phyloP scores from a whole-genome alignment of 2,329 filamentous ascomycete genomes.

The Penicillium sp. region DNA sequence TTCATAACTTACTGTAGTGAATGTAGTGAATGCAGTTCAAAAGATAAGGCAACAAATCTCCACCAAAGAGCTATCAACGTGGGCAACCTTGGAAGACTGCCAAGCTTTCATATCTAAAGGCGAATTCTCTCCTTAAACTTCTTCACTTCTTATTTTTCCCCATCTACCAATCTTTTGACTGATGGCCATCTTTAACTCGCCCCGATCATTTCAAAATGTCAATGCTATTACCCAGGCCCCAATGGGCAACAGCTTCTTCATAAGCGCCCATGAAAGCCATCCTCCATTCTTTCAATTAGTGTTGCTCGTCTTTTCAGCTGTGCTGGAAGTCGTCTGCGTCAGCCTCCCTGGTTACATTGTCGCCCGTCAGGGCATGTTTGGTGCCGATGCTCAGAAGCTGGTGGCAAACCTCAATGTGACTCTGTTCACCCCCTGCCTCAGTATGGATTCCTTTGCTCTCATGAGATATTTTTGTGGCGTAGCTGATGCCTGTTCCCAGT shows the following conservation, averaged over 20 bases:
- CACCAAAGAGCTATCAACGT: constrained; percentile 10
- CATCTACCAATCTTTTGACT: constrained; percentile 7
- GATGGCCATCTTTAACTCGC: constrained; percentile 49
- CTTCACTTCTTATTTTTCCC: neutral
- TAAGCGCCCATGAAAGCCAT: constrained; percentile 41
- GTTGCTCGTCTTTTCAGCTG: constrained; percentile 88
- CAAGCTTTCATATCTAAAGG: neutral
- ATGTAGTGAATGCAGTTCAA: neutral
- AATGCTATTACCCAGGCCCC: constrained; percentile 34
- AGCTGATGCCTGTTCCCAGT: constrained; percentile 54
- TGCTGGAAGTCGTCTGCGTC: constrained; percentile 92
- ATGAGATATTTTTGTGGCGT: neutral
- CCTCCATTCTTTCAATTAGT: constrained; percentile 61
- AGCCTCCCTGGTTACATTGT: constrained; percentile 92
- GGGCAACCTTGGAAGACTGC: constrained; percentile 3
- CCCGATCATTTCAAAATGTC: constrained; percentile 50
- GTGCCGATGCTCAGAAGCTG: constrained; percentile 94
- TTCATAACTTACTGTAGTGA: neutral
- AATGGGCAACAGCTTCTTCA: constrained; percentile 22
- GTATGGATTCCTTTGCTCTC: constrained; percentile 53
- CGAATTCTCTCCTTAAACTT: neutral
- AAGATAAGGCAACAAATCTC: neutral
- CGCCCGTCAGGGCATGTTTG: constrained; percentile 86
- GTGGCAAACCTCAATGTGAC: constrained; percentile 94
- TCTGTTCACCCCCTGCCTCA: constrained; percentile 94